phyloP scores from a whole-genome alignment of 2,329 filamentous ascomycete species.

The Cytospora piceae region DNA sequence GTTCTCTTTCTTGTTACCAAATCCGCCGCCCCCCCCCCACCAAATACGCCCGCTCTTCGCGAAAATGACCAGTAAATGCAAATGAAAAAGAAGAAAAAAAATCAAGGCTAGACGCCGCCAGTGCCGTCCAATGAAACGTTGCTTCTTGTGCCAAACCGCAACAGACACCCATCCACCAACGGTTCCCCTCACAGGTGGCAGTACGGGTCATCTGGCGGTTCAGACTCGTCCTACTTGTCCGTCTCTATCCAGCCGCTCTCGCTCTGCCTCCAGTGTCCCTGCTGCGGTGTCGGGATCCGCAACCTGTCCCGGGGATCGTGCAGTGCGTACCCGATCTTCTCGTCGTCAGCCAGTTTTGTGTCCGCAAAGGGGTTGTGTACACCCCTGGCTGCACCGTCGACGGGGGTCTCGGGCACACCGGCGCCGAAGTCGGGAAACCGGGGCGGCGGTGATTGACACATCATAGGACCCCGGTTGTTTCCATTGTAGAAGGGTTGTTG shows the following conservation, averaged over 20 bases:
- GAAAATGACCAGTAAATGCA: not conserved
- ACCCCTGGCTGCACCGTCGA: constrained; percentile 10
- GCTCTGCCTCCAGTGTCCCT: constrained; percentile 41
- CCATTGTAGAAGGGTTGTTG: constrained; percentile 39
- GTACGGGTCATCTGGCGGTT: not conserved
- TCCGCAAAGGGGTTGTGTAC: not conserved
- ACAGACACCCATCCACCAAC: not conserved
- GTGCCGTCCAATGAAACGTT: not conserved
- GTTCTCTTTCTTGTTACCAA: no score
- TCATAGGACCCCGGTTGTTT: constrained; percentile 33
- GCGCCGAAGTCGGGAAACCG: constrained; percentile 29
- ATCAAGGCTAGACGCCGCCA: not conserved
- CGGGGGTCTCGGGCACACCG: constrained; percentile 17
- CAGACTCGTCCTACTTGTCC: constrained; percentile 31
- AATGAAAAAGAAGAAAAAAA: not conserved
- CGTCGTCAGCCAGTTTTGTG: constrained; percentile 34
- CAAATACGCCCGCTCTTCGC: not conserved
- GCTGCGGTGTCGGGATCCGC: constrained; percentile 28
- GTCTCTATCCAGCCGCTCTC: constrained; percentile 43
- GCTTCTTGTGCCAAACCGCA: not conserved
- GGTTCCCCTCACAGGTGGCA: not conserved
- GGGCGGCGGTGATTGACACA: constrained; percentile 21
- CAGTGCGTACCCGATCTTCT: constrained; percentile 33
- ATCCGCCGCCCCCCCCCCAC: no score
- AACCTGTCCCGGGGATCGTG: constrained; percentile 22